Conservation (phyloP, 2,329 filamentous ascomycete species). For the Zopfia rhizophila region DNA sequence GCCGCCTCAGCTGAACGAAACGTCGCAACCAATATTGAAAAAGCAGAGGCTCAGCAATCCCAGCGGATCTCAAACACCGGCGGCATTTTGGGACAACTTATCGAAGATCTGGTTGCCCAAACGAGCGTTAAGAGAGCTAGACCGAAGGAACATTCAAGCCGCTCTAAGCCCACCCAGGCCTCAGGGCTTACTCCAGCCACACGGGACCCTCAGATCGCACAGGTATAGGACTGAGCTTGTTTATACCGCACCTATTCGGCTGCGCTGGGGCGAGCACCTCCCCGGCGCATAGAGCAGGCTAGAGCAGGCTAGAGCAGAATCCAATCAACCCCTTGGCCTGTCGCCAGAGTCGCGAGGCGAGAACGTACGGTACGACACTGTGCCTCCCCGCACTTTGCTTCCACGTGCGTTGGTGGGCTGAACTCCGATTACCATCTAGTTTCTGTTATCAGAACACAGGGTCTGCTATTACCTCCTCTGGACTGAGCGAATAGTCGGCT, state of each 20-base stretch:
- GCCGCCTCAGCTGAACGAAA: conserved; percentile 17
- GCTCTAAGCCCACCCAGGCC: conserved; percentile 21
- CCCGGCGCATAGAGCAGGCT: too few relatives aligned
- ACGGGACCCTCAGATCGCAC: conserved; percentile 10
- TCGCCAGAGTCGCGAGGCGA: too few relatives aligned
- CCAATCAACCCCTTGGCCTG: too few relatives aligned
- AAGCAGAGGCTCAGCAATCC: conserved; percentile 16
- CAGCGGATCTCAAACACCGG: conserved; percentile 21
- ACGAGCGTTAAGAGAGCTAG: conserved; percentile 28
- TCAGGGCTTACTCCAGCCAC: conserved; percentile 13
- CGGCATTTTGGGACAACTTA: conserved; percentile 32
- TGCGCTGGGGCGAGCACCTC: too few relatives aligned
- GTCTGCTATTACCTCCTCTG: conserved; percentile 9
- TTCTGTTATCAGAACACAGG: conserved; percentile 32
- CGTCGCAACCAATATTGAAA: conserved; percentile 19
- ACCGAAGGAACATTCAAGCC: conserved; percentile 27
- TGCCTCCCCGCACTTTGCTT: conserved; percentile 35
- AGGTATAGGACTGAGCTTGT: conserved; percentile 1
- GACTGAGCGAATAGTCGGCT: conserved; percentile 22
- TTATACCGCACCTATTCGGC: too few relatives aligned
- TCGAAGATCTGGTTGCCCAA: conserved; percentile 35
- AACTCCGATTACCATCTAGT: conserved; percentile 30
- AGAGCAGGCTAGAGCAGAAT: too few relatives aligned
- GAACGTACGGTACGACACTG: conserved; percentile 36
- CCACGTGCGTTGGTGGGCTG: conserved; percentile 46